Conservation (phyloP, 495 filamentous ascomycete species). For the Copromyces sp. region DNA sequence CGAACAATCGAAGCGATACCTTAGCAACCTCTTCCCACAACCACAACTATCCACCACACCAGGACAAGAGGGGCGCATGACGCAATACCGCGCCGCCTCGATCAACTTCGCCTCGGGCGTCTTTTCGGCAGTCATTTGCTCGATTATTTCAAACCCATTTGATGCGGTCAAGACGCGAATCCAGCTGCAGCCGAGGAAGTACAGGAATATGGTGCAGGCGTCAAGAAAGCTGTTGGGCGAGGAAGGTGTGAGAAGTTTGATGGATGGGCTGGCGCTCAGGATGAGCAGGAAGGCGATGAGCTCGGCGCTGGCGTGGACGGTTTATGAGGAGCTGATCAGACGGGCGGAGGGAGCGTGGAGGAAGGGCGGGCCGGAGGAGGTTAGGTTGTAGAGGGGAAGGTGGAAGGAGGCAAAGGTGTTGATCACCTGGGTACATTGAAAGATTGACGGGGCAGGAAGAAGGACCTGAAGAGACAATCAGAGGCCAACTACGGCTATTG, state of each 20-base stretch:
- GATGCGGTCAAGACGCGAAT: slow-evolving; percentile 93
- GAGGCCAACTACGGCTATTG: neutral
- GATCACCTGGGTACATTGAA: neutral
- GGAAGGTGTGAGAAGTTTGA: slow-evolving; percentile 72
- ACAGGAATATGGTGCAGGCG: slow-evolving; percentile 77
- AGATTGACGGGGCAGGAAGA: neutral
- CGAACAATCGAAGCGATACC: slow-evolving; percentile 68
- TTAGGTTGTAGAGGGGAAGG: neutral
- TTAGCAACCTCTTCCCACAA: slow-evolving; percentile 34
- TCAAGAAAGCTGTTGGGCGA: slow-evolving; percentile 64
- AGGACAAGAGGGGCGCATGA: slow-evolving; percentile 11
- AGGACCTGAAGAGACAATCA: neutral
- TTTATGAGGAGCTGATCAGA: slow-evolving; percentile 89
- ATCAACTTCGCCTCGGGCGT: slow-evolving; percentile 82
- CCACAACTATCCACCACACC: slow-evolving; percentile 5
- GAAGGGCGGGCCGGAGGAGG: neutral
- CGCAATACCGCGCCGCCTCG: slow-evolving; percentile 42
- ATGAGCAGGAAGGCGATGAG: slow-evolving; percentile 89
- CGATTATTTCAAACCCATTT: slow-evolving; percentile 84
- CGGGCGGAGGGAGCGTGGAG: slow-evolving; percentile 55
- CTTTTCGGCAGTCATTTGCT: slow-evolving; percentile 64
- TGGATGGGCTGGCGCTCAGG: slow-evolving; percentile 77
- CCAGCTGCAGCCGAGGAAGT: slow-evolving; percentile 76
- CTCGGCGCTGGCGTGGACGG: slow-evolving; percentile 85
- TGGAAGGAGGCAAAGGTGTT: neutral